Evolutionary conservation across 495 filamentous ascomycete species (phyloP), one percentile per base, ranked within the genome.

Genomic region (Penicillium longicatenatum): DNA sequence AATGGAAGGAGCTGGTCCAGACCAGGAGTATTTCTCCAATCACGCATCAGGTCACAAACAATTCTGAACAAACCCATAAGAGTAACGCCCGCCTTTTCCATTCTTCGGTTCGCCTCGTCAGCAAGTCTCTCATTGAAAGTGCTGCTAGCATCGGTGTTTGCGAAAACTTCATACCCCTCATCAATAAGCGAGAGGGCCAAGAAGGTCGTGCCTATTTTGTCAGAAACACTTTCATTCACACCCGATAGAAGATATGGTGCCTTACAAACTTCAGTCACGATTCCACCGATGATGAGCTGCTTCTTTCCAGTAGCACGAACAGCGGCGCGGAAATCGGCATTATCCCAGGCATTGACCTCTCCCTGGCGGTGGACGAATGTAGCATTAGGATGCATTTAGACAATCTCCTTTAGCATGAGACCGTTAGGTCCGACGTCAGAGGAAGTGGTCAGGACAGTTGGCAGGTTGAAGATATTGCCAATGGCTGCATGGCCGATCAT

Each of bases 331-430:
- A 92, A 91, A 0, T 89, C 85, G 3, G 76, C 50, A 62, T 90
- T 91, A 66, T 93, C 89, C 89, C 89, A 92, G 4, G 89, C 89
- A 60, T 92, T 80, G 60, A 92, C 89, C 63, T 92, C 89, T 33
- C 89, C 89, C 52, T 88, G 77, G 35, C 89, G 84, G 57, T 75
- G 77, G 67, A 93, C 83, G 17, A 90, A 70, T 3, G 87, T 82
- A 10, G 87, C 82, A 30, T 82, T 76, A 26, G 89, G 89, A 65
- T 88, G 85, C 83, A 88, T 80, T 4, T 83, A 76, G 4, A 78
- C 59, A 55, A 93, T 89, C 66, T 91, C 89, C 64, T 87, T 83
- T 8, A 88, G 86, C 24, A 92, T 71, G 2, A 77, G 81, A 10
- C 89, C 89, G 67, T 93, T 92, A 44, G 74, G 72, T n/a, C 75